A percentile compares a stretch with the other conserved stretches of the same genome.
Evolutionary conservation across 495 filamentous ascomycete species (phyloP).

Genomic region (Podospora sp.): DNA sequence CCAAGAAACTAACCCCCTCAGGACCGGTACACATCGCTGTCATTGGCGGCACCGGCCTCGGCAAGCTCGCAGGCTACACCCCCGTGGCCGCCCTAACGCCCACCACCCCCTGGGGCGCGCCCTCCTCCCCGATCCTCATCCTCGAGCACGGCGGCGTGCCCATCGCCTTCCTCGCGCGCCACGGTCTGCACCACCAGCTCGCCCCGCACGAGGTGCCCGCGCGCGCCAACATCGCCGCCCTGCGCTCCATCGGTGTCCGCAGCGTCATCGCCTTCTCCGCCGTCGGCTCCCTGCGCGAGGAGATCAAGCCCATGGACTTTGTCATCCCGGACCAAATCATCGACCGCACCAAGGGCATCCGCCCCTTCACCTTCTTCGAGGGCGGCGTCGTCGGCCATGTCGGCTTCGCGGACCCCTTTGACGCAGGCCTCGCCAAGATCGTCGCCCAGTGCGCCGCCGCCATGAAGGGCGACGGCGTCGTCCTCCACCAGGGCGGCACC

Average conservation of each 20-base stretch:
- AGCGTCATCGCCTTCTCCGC: conserved; percentile 92
- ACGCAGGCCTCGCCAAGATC: conserved; percentile 70
- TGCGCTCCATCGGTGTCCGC: conserved; percentile 85
- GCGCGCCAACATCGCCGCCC: conserved; percentile 93
- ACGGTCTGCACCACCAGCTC: conserved; percentile 83
- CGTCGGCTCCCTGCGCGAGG: conserved; percentile 88
- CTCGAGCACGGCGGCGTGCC: conserved; percentile 79
- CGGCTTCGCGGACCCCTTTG: conserved; percentile 94
- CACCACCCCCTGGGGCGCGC: conserved; percentile 86
- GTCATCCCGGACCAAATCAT: conserved; percentile 95
- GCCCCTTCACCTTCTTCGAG: conserved; percentile 96
- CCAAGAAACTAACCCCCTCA: neutral
- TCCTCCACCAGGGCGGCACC: conserved; percentile 75
- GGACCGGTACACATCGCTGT: conserved; percentile 78
- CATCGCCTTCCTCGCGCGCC: conserved; percentile 91
- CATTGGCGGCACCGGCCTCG: conserved; percentile 94
- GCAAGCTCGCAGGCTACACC: conserved; percentile 67
- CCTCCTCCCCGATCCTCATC: conserved; percentile 89
- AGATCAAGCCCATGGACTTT: conserved; percentile 93
- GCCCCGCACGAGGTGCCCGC: conserved; percentile 90
- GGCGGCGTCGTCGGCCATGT: conserved; percentile 91
- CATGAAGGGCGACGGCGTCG: conserved; percentile 76
- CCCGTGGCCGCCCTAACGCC: conserved; percentile 74
- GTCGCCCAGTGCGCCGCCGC: conserved; percentile 73
- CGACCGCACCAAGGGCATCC: conserved; percentile 92